Base-by-base conservation (phyloP, 2,329 filamentous ascomycete genomes). In the Fusarium humuli region DNA sequence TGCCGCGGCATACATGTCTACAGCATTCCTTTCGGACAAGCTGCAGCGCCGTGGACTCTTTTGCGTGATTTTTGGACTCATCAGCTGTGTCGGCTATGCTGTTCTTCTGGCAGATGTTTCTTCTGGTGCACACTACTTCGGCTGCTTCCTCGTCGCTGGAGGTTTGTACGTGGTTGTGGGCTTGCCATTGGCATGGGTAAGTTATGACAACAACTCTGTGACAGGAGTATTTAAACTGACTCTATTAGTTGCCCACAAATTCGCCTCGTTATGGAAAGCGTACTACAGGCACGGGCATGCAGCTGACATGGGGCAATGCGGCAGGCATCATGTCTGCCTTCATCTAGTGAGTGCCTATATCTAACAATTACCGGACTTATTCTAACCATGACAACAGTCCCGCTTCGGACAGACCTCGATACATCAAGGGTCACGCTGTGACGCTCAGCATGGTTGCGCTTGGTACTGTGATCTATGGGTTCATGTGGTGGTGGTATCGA, bases 321-420 rank as follows among this genome's bases (percentile, higher is more conserved):
- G 86, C 89, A 13, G 92, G 92, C 4, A 91, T 94, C 69, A 91
- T 93, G 89, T 86, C 90, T 6, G 88, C 90, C 0, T 94, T 93
- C 72, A 88, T 92, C 57, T 86, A 86, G 80, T 81, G 60, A 71
- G 79, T 73, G 16, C 20, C 2, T 10, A 10, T 16, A 10, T 13
- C 3, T 6, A 10, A 18, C 20, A 6, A 11, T 16, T 3, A 6
- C 10, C 6, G 12, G 45, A 7, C 3, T 20, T 23, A 23, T 40
- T 25, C 71, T 75, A 41, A 76, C 57, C n/a, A 50, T 12, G 27
- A n/a, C n/a, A 12, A 23, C 22, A 86, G 84, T 69, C 80, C 83
- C 7, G 80, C 76, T 14, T 59, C 64, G 1, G 86, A 89, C 50
- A 82, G 78, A 1, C 88, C 88, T 3, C 83, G 87, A n/a, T 91